Percentiles rank a stretch among this genome's conserved stretches.
These are phyloP conservation scores for Volvox africanus DNA, from an alignment of 139 green algal species.

Conservation along the genomic window DNA sequence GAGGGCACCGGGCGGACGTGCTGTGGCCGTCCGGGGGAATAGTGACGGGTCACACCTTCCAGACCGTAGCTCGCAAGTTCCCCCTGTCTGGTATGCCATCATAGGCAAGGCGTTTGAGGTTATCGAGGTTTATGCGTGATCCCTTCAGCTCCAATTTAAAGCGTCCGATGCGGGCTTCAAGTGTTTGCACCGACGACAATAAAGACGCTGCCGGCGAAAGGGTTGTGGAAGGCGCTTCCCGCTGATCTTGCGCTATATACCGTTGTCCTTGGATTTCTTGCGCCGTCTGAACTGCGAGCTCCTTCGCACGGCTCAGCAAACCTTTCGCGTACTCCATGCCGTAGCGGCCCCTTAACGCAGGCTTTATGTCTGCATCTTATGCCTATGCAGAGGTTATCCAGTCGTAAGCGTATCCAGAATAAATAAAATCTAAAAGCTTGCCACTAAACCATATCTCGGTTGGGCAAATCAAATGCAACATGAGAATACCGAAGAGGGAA, in stretches of 20 bases:
- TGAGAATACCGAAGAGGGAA: too few relatives aligned
- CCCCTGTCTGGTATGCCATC: constrained; percentile 82
- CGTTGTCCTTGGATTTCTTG: constrained; percentile 13
- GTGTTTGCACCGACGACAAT: neutral
- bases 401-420: neutral
- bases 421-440: neutral
- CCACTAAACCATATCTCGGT: too few relatives aligned
- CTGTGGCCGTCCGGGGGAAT: too few relatives aligned
- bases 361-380: neutral
- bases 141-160: constrained; percentile 57
- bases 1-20: too few relatives aligned
- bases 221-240: neutral
- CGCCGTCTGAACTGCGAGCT: constrained; percentile 21
- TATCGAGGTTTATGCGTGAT: constrained; percentile 67
- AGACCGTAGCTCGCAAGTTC: constrained; percentile 76
- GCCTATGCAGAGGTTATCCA: neutral
- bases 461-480: too few relatives aligned
- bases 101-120: constrained; percentile 71
- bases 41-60: constrained; percentile 74
- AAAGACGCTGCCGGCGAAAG: neutral
- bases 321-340: constrained; percentile 43
- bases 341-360: neutral
- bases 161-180: constrained; percentile 12
- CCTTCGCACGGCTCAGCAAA: constrained; percentile 33
- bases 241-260: neutral